Base-by-base conservation (phyloP, 805 yeast genomes). In the Pichia cephalocereana region DNA sequence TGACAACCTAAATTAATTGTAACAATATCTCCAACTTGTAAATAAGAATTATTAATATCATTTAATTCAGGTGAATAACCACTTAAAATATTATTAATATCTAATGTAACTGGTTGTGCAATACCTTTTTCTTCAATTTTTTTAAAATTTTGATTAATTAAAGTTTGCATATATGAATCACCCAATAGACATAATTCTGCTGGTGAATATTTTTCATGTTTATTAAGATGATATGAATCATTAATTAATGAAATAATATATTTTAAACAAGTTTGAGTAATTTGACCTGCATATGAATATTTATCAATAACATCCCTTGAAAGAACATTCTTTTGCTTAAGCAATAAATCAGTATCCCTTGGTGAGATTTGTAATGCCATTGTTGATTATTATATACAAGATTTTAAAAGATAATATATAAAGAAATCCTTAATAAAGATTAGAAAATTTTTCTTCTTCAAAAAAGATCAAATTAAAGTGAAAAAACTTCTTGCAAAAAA, bases 51-150 rank as follows among this genome's bases (percentile, higher is more conserved):
- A 46, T 63, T 68, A 54, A 81, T 85, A 62, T 82, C 89, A 61
- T 81, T 90, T 46, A 84, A 65, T 65, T 89, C 96, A 40, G 99
- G 99, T 32, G 95, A 74, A 66, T 85, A 86, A 11, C 96, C 96
- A 49, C 71, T 66, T 23, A 82, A 77, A 46, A 86, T 74, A 61
- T 86, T 89, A 63, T 87, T 86, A 46, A 86, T 82, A 67, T 89
- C 95, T 52, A 93, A 79, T 46, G 86, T 77, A 17, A 89, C 89
- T n/a, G 99, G 99, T 52, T 77, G 78, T 10, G 96, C 86, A 62
- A 93, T 86, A 51, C 98, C 96, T 68, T 85, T 88, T 71, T 93
- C 99, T 55, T 77, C 74, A 31, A 82, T 83, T 54, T 74, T 74
- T 57, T 71, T 82, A 67, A 77, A 90, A 32, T 75, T 82, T 47